Conservation (phyloP, 305 asterid genomes). For the Solanum hybrid region DNA sequence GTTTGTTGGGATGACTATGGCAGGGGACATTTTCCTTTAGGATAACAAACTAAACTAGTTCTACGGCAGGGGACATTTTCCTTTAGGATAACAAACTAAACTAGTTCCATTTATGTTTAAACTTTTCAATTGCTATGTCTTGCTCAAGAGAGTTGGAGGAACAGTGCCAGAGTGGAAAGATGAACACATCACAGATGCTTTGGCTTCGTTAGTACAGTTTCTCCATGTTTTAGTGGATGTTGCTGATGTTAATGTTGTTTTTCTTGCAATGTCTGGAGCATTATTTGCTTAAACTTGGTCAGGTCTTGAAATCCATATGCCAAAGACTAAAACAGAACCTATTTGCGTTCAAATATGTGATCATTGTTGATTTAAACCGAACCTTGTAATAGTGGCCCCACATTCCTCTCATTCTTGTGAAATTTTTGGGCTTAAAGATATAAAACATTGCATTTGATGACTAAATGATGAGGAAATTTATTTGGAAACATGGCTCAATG, state of each 20-base stretch:
- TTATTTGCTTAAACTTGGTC: neutral
- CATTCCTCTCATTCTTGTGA: neutral
- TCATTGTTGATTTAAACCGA: neutral
- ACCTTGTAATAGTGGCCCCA: neutral
- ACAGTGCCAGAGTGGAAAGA: neutral
- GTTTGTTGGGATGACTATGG: neutral
- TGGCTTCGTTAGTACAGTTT: neutral
- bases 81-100: neutral
- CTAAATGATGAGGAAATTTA: neutral
- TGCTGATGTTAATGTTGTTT: neutral
- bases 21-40: neutral
- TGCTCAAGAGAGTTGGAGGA: neutral
- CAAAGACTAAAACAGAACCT: neutral
- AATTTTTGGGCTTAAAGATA: neutral
- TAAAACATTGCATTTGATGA: neutral
- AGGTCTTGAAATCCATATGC: neutral
- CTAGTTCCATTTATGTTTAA: neutral
- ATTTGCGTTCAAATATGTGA: neutral
- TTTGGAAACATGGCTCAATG: neutral
- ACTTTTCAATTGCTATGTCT: neutral
- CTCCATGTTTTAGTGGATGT: neutral
- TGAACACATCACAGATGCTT: neutral
- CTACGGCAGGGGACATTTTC: neutral
- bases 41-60: neutral
- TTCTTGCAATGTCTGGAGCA: neutral